A percentile compares a stretch with the other conserved stretches of the same genome.
These are phyloP conservation scores for Podospora fimiseda DNA, from an alignment of 495 filamentous ascomycete species.

Conservation along the genomic window DNA sequence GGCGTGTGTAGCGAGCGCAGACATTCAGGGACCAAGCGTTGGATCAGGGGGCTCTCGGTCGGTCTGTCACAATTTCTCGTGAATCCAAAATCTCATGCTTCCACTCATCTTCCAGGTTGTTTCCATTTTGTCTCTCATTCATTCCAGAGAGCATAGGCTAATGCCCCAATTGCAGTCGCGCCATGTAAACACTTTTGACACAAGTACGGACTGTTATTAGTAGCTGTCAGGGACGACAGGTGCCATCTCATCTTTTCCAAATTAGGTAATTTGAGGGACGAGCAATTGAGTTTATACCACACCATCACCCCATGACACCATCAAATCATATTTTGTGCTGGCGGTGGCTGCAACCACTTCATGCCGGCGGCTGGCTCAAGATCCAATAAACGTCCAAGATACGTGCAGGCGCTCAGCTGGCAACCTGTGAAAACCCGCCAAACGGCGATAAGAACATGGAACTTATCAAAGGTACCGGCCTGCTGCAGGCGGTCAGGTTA, in stretches of 20 bases:
- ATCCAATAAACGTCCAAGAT: background rate
- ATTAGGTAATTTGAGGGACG: background rate
- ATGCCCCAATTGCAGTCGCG: conserved; percentile 4
- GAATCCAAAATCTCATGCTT: background rate
- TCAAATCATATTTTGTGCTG: no score
- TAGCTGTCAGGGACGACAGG: background rate
- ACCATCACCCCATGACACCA: background rate
- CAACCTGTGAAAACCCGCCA: no score
- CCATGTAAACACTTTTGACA: background rate
- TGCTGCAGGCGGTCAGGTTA: background rate
- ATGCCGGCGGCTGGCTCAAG: background rate
- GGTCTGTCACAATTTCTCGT: background rate
- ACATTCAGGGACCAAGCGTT: background rate
- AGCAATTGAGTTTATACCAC: background rate
- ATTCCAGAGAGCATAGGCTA: background rate
- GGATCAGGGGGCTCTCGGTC: conserved; percentile 1
- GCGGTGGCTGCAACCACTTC: background rate
- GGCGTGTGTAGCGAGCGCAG: background rate
- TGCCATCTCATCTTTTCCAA: background rate
- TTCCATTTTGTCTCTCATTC: background rate
- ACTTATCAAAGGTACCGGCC: no score
- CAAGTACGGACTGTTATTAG: background rate
- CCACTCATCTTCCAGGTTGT: background rate
- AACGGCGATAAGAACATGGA: no score
- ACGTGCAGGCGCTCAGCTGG: background rate